Percentiles rank a stretch among this genome's conserved stretches.
Conservation (phyloP, 148 eudicot species). For the Spergularia marina region DNA sequence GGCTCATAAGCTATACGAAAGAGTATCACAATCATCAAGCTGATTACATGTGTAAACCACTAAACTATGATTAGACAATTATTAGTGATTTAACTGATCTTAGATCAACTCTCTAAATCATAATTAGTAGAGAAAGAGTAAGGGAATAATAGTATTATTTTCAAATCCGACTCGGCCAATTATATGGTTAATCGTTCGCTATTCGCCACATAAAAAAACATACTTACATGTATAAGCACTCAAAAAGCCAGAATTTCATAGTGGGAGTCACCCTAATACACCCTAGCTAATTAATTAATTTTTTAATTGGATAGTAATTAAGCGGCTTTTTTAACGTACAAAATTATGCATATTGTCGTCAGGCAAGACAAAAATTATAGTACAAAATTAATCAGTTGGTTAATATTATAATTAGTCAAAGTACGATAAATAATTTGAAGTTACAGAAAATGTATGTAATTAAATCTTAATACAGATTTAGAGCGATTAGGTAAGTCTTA, state of each 20-base stretch:
- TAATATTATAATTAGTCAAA: slow-evolving; percentile 11
- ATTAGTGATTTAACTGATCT: slow-evolving; percentile 17
- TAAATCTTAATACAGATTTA: not conserved
- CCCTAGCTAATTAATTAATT: not conserved
- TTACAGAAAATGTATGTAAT: not conserved
- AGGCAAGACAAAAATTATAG: slow-evolving; percentile 20
- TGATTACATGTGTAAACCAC: slow-evolving; percentile 28
- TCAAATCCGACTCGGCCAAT: slow-evolving; percentile 14
- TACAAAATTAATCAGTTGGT: not conserved
- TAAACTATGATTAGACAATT: slow-evolving; percentile 26
- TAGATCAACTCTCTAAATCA: slow-evolving; percentile 2
- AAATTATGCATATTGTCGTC: slow-evolving; percentile 20
- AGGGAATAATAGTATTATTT: slow-evolving; percentile 16
- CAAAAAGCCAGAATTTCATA: slow-evolving; percentile 20
- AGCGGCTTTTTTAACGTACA: slow-evolving; percentile 20
- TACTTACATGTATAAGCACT: slow-evolving; percentile 26
- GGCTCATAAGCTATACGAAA: not conserved
- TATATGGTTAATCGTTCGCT: not conserved
- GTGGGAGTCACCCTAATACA: slow-evolving; percentile 9
- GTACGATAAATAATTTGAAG: not conserved
- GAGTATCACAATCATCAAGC: slow-evolving; percentile 3
- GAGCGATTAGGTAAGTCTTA: slow-evolving; percentile 12
- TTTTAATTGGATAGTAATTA: slow-evolving; percentile 6
- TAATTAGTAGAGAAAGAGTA: slow-evolving; percentile 4
- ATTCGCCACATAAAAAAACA: slow-evolving; percentile 37